Base-by-base conservation (phyloP, 2,329 filamentous ascomycete species). In the Colletotrichum sp. region DNA sequence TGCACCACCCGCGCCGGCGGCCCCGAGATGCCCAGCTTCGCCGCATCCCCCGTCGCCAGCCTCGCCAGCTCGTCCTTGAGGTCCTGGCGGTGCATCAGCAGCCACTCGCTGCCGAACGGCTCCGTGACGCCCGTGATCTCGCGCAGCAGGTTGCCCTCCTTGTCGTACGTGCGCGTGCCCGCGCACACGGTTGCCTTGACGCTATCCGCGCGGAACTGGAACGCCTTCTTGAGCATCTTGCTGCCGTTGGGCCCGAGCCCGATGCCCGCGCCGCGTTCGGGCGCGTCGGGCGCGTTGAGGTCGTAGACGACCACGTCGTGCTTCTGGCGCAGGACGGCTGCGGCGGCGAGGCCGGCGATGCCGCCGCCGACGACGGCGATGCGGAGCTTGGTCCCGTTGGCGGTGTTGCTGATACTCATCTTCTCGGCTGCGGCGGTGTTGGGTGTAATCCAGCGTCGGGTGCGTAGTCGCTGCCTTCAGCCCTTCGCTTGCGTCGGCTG, bases 91-190 rank as follows among this genome's bases (percentile, higher is more conserved):
- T 73, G 74, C 70, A 69, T 64, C 26, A 76, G 65, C 15, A 76
- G 34, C 74, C 64, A 76, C 70, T 76, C 74, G 57, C 74, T 21
- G 9, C 74, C 74, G 12, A 76, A 76, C 32, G 74, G 74, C 34
- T 76, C 74, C 49, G 74, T 64, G 3, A 65, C 64, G 39, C 74
- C 74, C 8, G 64, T 76, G 24, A 73, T 69, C 59, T 76, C 74
- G n/a, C 70, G 44, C 44, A 76, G 13, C 34, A 76, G 44, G 24
- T 76, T 76, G 18, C 74, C 74, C 21, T 76, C 57, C 15, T 44
- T 59, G 44, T 76, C 70, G 44, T 68, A 73, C 6, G 74, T 76
- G 44, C 74, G 30, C 16, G 70, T 73, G 16, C 74, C 74, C 15
- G 16, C 32, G 57, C 74, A 76, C 15, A 64, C 59, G 32, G 74